phyloP scores from a whole-genome alignment of 164 flowering plant species.

The Magnolia officinalis region DNA sequence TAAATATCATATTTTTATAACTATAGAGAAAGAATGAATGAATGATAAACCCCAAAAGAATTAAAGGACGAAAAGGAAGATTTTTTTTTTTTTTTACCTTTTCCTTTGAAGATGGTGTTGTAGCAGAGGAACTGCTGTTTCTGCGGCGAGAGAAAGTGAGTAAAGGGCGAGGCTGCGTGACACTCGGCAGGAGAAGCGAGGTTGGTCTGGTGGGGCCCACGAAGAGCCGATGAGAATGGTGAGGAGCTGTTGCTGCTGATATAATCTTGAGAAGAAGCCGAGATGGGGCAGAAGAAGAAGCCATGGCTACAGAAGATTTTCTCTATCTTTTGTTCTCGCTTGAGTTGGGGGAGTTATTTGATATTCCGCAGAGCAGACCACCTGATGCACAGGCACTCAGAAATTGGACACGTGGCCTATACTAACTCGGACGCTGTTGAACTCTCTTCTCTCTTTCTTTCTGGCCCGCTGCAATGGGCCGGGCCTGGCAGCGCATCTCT shows the following conservation, averaged over 20 bases:
- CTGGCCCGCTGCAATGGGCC: no score
- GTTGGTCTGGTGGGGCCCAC: background rate
- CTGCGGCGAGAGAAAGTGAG: conserved; percentile 19
- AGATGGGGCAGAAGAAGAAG: background rate
- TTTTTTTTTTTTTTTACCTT: conserved; percentile 1
- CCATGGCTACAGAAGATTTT: no score
- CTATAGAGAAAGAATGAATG: background rate
- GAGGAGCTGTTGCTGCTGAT: background rate
- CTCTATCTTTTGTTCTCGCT: no score
- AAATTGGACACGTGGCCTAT: no score
- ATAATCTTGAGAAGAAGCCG: background rate
- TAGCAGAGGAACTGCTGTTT: conserved; percentile 2
- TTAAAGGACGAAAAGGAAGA: background rate
- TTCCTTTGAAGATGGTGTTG: conserved; percentile 12
- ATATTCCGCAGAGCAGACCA: no score
- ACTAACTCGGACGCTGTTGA: no score
- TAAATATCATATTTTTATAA: background rate
- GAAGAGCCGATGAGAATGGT: background rate
- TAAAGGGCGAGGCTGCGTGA: background rate
- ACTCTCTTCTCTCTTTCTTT: no score
- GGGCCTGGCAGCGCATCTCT: no score
- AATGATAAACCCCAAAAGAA: background rate
- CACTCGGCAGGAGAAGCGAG: background rate
- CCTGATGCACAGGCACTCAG: no score
- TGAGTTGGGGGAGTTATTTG: no score